A percentile compares a stretch with the other conserved stretches of the same genome.
These are phyloP conservation scores for Ajuga chamaepitys DNA, from an alignment of 257 asterid genomes.

Conservation along the genomic window DNA sequence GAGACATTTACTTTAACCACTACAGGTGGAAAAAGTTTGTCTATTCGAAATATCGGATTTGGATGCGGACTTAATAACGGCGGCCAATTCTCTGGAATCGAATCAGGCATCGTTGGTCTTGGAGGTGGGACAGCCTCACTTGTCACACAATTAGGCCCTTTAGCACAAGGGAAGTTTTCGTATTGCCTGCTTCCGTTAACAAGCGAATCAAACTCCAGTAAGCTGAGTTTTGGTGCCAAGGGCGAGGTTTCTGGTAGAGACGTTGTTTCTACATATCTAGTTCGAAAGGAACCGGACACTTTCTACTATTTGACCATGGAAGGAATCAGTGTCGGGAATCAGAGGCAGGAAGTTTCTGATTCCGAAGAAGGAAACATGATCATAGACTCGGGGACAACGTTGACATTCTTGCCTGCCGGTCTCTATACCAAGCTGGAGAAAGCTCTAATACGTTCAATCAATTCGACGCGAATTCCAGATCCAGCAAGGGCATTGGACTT, in stretches of 20 bases:
- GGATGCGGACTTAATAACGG: neutral
- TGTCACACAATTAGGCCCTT: conserved; percentile 20
- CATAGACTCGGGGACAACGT: conserved; percentile 44
- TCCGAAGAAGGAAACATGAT: neutral
- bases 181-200: conserved; percentile 23
- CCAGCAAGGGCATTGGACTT: neutral
- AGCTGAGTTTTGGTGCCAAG: conserved; percentile 7
- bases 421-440: conserved; percentile 1
- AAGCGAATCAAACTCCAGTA: conserved; percentile 5
- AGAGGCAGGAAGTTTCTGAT: neutral
- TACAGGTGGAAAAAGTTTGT: neutral
- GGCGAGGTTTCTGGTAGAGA: neutral
- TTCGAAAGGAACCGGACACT: neutral
- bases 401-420: conserved; percentile 3
- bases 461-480: neutral
- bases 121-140: conserved; percentile 30
- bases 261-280: neutral
- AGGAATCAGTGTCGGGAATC: conserved; percentile 14
- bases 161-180: conserved; percentile 20
- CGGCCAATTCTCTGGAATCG: neutral
- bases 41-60: conserved; percentile 5
- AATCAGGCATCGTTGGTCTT: conserved; percentile 35
- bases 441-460: neutral
- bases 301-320: conserved; percentile 17
- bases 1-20: neutral